Base-by-base conservation (phyloP, 306 rosid species). In the Carpinus fangiana region DNA sequence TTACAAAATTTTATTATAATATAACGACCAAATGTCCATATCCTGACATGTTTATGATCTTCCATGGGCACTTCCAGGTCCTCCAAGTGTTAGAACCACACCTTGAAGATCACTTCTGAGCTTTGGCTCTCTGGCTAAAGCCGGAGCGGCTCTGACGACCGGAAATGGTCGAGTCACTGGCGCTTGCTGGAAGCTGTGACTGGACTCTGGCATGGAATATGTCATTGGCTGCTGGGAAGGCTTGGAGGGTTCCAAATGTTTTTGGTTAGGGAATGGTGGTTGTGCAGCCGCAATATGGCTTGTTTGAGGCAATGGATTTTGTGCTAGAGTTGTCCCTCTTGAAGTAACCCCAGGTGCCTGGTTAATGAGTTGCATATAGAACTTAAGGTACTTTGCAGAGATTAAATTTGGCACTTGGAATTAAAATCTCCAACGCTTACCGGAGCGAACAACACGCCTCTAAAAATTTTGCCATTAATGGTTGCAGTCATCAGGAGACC, bases 381-480 rank as follows among this genome's bases (percentile, higher is more conserved):
- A 72, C 38, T 16, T 28, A 52, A 41, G 23, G 26, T 41, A 41
- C 26, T 9, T 18, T 18, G 16, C 52, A 18, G 8, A n/a, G 14
- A n/a, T 17, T 36, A 34, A 31, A 51, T 70, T 57, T 4, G 17
- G 6, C 14, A 66, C 65, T 57, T 18, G 12, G 21, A 45, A 26
- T 53, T 20, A 16, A 60, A 26, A 18, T n/a, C 53, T 72, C 57
- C 59, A 53, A 80, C 21, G 54, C 93, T 93, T 86, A 93, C 98
- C 1, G 97, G 97, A 73, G 98, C 83, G 84, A 93, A 93, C 60
- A 93, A 84, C 45, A 93, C 93, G 72, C 98, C 98, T 87, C 98
- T 82, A 67, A 83, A 90, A 70, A 86, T 54, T 64, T 84, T 90
- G 70, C 97, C 98, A 64, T 91, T 89, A 73, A 93, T 93, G 3